Evolutionary conservation across 2,329 filamentous ascomycete species (phyloP).

Genomic region (Dothideomycetes sp.): DNA sequence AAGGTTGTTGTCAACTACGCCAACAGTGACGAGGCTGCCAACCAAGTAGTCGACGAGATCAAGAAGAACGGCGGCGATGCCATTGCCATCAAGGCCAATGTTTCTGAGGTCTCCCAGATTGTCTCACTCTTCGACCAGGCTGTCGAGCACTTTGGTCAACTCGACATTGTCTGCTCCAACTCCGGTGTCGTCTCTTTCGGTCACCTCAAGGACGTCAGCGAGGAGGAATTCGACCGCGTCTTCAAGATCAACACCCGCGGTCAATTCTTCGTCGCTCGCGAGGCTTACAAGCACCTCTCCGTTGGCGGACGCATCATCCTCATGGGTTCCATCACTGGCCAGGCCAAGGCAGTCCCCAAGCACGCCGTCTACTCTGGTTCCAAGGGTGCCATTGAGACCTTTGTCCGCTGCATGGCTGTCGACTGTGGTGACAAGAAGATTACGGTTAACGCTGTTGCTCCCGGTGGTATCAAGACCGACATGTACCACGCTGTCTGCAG

Average conservation of each 20-base stretch:
- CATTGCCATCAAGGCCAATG: constrained; percentile 56
- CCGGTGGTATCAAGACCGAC: constrained; percentile 45
- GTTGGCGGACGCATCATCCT: constrained; percentile 42
- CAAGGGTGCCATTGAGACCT: constrained; percentile 45
- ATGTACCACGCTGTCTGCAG: constrained; percentile 54
- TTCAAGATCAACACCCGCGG: constrained; percentile 52
- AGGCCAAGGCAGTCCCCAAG: constrained; percentile 45
- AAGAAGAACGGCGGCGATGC: constrained; percentile 53
- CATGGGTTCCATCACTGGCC: constrained; percentile 46
- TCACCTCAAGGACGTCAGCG: constrained; percentile 41
- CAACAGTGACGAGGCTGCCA: constrained; percentile 52
- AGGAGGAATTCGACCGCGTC: constrained; percentile 47
- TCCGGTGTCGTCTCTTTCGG: constrained; percentile 46
- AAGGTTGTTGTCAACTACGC: constrained; percentile 59
- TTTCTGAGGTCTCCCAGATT: constrained; percentile 53
- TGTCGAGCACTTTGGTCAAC: constrained; percentile 51
- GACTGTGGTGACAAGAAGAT: constrained; percentile 44
- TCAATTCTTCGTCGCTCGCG: constrained; percentile 51
- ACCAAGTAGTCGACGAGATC: constrained; percentile 56
- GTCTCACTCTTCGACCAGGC: constrained; percentile 52
- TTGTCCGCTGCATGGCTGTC: constrained; percentile 43
- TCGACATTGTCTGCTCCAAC: constrained; percentile 63
- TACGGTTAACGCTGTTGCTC: constrained; percentile 50
- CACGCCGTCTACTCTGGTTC: constrained; percentile 43
- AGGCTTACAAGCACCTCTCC: constrained; percentile 43